These are phyloP conservation scores for Pseudogymnoascus sp. DNA, from an alignment of 2,329 filamentous ascomycete species.

Conservation along the genomic window DNA sequence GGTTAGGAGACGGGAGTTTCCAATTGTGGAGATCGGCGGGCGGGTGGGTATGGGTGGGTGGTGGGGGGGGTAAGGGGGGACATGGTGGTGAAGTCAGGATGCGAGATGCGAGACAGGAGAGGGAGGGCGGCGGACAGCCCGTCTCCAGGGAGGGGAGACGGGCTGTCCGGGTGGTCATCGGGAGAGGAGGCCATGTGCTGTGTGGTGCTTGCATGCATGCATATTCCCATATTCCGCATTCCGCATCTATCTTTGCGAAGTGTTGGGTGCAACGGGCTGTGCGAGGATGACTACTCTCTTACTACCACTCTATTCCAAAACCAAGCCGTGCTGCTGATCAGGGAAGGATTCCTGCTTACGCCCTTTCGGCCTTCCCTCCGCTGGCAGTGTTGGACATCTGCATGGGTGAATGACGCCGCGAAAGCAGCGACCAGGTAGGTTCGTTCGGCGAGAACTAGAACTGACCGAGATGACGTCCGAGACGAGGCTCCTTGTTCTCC, in stretches of 20 bases:
- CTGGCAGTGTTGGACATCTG: neutral
- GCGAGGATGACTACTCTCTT: neutral
- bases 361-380: neutral
- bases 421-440: neutral
- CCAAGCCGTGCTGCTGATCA: neutral
- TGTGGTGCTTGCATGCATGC: neutral
- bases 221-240: neutral
- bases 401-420: neutral
- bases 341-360: neutral
- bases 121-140: neutral
- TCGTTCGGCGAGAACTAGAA: neutral
- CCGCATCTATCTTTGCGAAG: neutral
- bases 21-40: conserved; percentile 3
- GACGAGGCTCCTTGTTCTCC: neutral
- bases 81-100: neutral
- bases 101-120: neutral
- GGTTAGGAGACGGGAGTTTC: conserved; percentile 6
- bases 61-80: neutral
- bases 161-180: neutral
- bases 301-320: neutral
- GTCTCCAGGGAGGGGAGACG: neutral
- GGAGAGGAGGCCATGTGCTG: neutral
- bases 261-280: neutral
- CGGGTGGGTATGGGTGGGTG: neutral
- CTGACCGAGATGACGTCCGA: conserved; percentile 1